These are phyloP conservation scores for Xylaria longipes DNA, from an alignment of 495 filamentous ascomycete genomes.

Conservation along the genomic window DNA sequence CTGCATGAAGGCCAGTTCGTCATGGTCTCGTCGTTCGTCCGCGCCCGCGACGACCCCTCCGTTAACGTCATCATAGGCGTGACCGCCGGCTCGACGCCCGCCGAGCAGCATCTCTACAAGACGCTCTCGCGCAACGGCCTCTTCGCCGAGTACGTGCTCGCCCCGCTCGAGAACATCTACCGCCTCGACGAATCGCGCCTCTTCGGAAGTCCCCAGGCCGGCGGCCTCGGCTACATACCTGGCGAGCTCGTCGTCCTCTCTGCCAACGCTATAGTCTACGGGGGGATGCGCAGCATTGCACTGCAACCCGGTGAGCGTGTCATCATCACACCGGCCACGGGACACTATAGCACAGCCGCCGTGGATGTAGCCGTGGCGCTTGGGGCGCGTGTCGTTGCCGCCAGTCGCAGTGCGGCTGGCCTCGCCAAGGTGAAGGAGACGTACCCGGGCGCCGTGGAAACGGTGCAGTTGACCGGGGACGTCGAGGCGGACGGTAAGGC, in stretches of 20 bases:
- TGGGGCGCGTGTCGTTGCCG: constrained; percentile 59
- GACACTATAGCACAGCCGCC: constrained; percentile 53
- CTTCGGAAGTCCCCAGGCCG: constrained; percentile 38
- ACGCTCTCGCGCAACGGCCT: constrained; percentile 32
- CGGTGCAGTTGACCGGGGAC: constrained; percentile 51
- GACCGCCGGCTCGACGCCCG: constrained; percentile 31
- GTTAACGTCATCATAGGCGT: constrained; percentile 45
- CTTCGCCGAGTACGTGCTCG: constrained; percentile 55
- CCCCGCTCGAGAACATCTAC: constrained; percentile 58
- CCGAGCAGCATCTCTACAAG: constrained; percentile 28
- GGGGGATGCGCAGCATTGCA: constrained; percentile 49
- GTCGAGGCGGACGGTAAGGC: constrained; percentile 44
- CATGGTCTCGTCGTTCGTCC: constrained; percentile 48
- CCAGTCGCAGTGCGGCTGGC: constrained; percentile 52
- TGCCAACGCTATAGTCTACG: constrained; percentile 28
- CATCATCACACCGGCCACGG: constrained; percentile 60
- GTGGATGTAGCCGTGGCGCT: constrained; percentile 56
- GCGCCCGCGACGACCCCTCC: constrained; percentile 52
- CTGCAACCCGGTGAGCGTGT: constrained; percentile 60
- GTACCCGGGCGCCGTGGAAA: constrained; percentile 31
- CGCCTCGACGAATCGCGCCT: constrained; percentile 50
- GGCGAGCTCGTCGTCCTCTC: constrained; percentile 3
- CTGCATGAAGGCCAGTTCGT: constrained; percentile 55
- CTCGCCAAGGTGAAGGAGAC: constrained; percentile 34
- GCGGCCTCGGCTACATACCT: constrained; percentile 26